Base-by-base conservation (phyloP, 2,329 filamentous ascomycete species). In the Aspergillus phoenicis region DNA sequence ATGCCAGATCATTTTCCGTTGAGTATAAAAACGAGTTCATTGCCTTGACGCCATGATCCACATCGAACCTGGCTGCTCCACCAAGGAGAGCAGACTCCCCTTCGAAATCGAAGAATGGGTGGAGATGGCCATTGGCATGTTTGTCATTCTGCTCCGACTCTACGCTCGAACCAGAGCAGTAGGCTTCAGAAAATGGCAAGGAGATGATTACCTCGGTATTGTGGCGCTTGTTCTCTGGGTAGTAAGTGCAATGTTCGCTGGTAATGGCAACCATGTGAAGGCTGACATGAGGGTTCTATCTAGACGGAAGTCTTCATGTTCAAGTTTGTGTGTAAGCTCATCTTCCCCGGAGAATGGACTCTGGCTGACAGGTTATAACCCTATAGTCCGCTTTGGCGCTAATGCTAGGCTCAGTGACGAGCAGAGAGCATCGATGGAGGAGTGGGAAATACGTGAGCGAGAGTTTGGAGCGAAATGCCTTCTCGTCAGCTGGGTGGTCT, bases 71-170 rank as follows among this genome's bases (percentile, higher is more conserved):
- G 20, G 20, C 41, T 24, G 10, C 41, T 24, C 20, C 41, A 6
- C 41, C 8, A 2, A 11, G 11, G 30, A 57, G 28, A 79, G 76
- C 17, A 45, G 8, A 13, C 22, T 45, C 4, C 78, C 79, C 3
- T 81, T 81, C 58, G 75, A 79, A 60, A 72, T 67, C 2, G 79
- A 81, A 63, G 77, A 77, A 8, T 82, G 80, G 79, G 70, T 70
- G 15, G 80, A 82, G 58, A 81, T 80, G 52, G 74, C 70, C 1
- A 66, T 82, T 28, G 79, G 79, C 2, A 63, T 74, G 2, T 1
- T 73, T 7, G 63, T 81, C 2, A 62, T 82, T 3, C 62, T 80
- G 2, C 60, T 78, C 5, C 76, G 80, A 13, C 76, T 78, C 60
- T 76, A 74, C 61, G 74, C 77, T 2, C 68, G 80, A 36, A 73